Base-by-base conservation (phyloP, 2,329 filamentous ascomycete species). In the Fusarium metavorans region DNA sequence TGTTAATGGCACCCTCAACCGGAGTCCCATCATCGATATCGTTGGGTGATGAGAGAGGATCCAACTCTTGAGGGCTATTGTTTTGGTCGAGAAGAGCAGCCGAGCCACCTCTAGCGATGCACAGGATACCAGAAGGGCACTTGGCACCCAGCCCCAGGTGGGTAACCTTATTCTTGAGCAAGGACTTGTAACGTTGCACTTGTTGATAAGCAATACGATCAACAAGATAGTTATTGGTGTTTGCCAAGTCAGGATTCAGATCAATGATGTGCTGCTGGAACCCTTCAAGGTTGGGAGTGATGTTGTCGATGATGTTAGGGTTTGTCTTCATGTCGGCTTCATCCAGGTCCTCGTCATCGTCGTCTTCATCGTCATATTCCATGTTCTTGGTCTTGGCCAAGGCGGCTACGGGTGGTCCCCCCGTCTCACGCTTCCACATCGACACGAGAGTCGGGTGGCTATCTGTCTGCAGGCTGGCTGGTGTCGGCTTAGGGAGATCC, bases 141-240 rank as follows among this genome's bases (percentile, higher is more conserved):
- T 84, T 88, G 30, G 86, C 85, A 2, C 92, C 89, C 4, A 88
- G 86, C 56, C 88, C 87, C 1, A 91, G 84, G 79, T 98, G 95
- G 77, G 92, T 92, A 66, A 94, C 87, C 79, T 91, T 93, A 71
- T 88, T 85, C 41, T 91, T 92, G 34, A 96, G 86, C 18, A 98
- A 85, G 32, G 90, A 89, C 81, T 95, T 97, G 83, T 95, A 97
- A 65, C 95, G 90, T 68, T 91, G 86, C 56, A 92, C 86, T 81
- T 98, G 94, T 78, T 97, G 95, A 74, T 94, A 90, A 0, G 93
- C 94, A 75, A 98, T 93, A 54, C 95, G 92, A 34, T 97, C 93
- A 16, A 96, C 89, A 73, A 98, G 87, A 81, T 91, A 92, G 35
- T 78, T 83, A 76, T 89, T 87, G 5, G 79, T 87, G 10, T 87